These are phyloP conservation scores for Zygosaccharomyces sapae DNA, from an alignment of 1,139 yeast species.

Conservation along the genomic window DNA sequence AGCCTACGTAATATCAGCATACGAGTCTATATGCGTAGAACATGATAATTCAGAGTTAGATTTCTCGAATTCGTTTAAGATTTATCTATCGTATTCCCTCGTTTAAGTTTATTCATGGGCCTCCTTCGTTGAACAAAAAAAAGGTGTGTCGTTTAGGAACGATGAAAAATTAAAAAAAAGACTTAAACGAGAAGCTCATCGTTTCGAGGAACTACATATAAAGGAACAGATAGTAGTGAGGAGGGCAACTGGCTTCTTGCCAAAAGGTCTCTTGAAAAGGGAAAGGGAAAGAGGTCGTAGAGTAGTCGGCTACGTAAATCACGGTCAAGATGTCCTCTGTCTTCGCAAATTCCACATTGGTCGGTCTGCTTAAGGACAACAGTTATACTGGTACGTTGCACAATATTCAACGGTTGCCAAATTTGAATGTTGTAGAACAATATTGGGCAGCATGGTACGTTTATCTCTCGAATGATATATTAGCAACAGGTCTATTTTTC, in stretches of 20 bases:
- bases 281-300: no score
- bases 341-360: conserved; percentile 33
- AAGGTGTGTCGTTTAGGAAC: background rate
- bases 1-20: no score
- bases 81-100: background rate
- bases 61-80: background rate
- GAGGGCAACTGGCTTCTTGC: no score
- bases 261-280: no score
- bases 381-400: conserved; percentile 37
- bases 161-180: background rate
- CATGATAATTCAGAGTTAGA: no score
- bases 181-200: background rate
- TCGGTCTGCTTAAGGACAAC: conserved; percentile 30
- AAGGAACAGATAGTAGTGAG: background rate
- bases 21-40: no score
- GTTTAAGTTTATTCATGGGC: background rate
- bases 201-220: background rate
- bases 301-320: background rate
- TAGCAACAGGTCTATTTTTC: conserved; percentile 80
- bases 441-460: conserved; percentile 78
- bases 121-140: background rate
- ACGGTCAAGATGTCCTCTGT: conserved; percentile 29
- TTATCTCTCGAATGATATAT: conserved; percentile 66
- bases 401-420: conserved; percentile 38
- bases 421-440: conserved; percentile 49